A percentile compares a stretch with the other conserved stretches of the same genome.
Conservation (phyloP, 2,329 filamentous ascomycete genomes). For the Teratosphaeria zuluensis region DNA sequence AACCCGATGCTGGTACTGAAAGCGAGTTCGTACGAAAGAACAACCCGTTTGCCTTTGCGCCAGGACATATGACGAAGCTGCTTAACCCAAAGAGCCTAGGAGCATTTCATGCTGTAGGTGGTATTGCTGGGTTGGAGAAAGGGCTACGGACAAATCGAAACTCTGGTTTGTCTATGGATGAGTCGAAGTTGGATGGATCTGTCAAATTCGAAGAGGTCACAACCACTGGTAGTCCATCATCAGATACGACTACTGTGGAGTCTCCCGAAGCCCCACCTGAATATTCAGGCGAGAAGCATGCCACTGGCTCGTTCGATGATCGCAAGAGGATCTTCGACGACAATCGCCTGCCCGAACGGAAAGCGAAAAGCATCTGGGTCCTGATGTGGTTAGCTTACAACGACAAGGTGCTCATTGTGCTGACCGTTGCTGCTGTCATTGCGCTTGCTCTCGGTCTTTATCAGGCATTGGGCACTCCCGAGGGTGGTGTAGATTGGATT, state of each 20-base stretch:
- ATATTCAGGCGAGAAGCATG: slow-evolving; percentile 4
- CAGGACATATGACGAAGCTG: slow-evolving; percentile 71
- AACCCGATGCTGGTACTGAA: slow-evolving; percentile 66
- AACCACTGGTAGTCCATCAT: slow-evolving; percentile 15
- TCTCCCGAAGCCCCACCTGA: slow-evolving; percentile 11
- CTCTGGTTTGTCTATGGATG: slow-evolving; percentile 61
- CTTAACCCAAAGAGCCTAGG: slow-evolving; percentile 69
- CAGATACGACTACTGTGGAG: slow-evolving; percentile 18
- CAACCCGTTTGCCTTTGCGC: slow-evolving; percentile 77
- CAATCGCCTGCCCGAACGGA: slow-evolving; percentile 60
- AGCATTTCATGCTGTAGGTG: slow-evolving; percentile 67
- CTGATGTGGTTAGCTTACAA: slow-evolving; percentile 76
- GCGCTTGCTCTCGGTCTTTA: slow-evolving; percentile 67
- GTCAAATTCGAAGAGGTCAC: slow-evolving; percentile 60
- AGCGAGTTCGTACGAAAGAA: slow-evolving; percentile 63
- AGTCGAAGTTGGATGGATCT: slow-evolving; percentile 51
- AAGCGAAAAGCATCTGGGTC: slow-evolving; percentile 58
- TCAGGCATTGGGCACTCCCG: slow-evolving; percentile 43
- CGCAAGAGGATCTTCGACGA: slow-evolving; percentile 61
- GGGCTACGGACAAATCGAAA: slow-evolving; percentile 58
- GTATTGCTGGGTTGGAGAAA: slow-evolving; percentile 61
- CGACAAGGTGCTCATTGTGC: slow-evolving; percentile 66
- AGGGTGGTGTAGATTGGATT: slow-evolving; percentile 64
- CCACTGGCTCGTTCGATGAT: slow-evolving; percentile 43
- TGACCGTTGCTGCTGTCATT: slow-evolving; percentile 62